phyloP scores from a whole-genome alignment of 1,139 yeast genomes.

The Yamadazyma membranifaciens region DNA sequence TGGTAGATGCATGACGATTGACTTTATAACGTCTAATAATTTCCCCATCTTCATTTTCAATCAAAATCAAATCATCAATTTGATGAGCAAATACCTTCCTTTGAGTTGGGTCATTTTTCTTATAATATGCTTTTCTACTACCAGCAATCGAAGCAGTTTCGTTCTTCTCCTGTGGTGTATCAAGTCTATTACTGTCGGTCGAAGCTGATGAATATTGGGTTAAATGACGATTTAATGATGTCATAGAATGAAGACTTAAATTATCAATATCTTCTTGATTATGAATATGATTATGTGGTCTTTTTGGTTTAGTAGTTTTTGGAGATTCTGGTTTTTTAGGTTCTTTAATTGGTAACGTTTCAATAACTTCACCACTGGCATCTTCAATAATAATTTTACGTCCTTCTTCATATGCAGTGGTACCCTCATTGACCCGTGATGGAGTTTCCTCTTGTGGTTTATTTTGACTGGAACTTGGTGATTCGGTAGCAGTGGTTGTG shows the following conservation, averaged over 20 bases:
- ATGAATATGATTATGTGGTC: background rate
- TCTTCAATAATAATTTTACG: slow-evolving; percentile 71
- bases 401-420: slow-evolving; percentile 75
- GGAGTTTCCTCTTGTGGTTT: background rate
- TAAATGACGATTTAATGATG: slow-evolving; percentile 36
- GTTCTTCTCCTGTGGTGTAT: background rate
- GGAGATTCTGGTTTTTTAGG: background rate
- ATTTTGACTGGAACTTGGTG: background rate
- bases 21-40: slow-evolving; percentile 78
- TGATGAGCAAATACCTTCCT: slow-evolving; percentile 45
- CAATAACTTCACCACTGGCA: slow-evolving; percentile 74
- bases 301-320: background rate
- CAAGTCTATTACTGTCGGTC: background rate
- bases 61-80: slow-evolving; percentile 67
- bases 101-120: slow-evolving; percentile 33
- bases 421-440: slow-evolving; percentile 2
- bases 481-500: background rate
- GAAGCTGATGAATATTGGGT: slow-evolving; percentile 28
- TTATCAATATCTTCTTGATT: slow-evolving; percentile 14
- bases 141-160: slow-evolving; percentile 6
- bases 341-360: slow-evolving; percentile 26
- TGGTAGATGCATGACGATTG: slow-evolving; percentile 43
- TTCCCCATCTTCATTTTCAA: slow-evolving; percentile 93
- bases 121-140: slow-evolving; percentile 26
- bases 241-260: slow-evolving; percentile 42